Percentiles rank a stretch among this genome's conserved stretches.
phyloP scores from a whole-genome alignment of 768 basidiomycete species.

The Cyathus striatus region DNA sequence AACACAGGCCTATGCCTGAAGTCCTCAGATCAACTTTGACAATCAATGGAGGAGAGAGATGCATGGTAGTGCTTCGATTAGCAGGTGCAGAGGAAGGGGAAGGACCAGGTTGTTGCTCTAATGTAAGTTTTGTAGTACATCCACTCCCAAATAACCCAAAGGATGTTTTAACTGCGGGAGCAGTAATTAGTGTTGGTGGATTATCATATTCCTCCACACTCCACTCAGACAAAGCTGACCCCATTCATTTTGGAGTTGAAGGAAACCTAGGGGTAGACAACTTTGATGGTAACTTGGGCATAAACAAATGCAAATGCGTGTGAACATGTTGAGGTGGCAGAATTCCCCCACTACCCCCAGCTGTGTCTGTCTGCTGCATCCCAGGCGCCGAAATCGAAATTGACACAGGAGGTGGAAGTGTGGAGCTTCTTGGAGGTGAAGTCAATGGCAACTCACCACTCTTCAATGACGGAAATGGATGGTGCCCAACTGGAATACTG shows the following conservation, averaged over 20 bases:
- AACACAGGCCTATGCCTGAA: no score
- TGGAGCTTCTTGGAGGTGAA: conserved; percentile 28
- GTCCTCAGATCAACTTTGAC: no score
- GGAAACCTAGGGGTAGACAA: conserved; percentile 52
- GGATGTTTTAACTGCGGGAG: no score
- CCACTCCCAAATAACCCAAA: no score
- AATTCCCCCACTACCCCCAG: no score
- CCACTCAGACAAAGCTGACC: no score
- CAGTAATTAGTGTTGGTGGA: no score
- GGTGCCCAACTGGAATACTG: conserved; percentile 27
- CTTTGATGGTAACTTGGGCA: conserved; percentile 68
- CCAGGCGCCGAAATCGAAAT: conserved; percentile 44
- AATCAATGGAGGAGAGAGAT: conserved; percentile 44
- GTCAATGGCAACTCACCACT: conserved; percentile 24
- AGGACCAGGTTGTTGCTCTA: no score
- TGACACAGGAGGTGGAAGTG: conserved; percentile 33
- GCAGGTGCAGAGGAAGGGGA: background rate
- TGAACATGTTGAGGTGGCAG: conserved; percentile 56
- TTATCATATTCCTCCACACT: no score
- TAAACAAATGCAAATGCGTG: conserved; percentile 64
- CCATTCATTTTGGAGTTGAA: conserved; percentile 54
- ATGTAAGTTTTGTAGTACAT: no score
- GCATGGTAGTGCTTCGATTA: background rate
- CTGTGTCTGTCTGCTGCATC: conserved; percentile 28
- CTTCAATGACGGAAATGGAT: conserved; percentile 37